phyloP scores from a whole-genome alignment of 352 stramenopile species.

The Phytopythium oedochilum region DNA sequence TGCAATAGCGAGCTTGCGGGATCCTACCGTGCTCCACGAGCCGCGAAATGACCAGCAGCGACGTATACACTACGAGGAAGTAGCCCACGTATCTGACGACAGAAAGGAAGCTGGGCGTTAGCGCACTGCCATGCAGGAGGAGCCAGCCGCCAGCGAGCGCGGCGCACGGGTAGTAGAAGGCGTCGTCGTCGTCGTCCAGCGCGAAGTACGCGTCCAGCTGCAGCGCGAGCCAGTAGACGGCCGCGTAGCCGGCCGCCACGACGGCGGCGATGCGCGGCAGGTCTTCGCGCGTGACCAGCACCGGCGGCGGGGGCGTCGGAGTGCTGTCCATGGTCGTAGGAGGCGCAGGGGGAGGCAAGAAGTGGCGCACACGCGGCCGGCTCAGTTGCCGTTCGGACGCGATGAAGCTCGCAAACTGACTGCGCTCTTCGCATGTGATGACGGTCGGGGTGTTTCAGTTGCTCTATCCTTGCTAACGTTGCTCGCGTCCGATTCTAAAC shows the following conservation, averaged over 20 bases:
- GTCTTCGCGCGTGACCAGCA: slow-evolving; percentile 52
- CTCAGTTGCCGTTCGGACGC: too few relatives aligned
- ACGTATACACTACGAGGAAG: slow-evolving; percentile 49
- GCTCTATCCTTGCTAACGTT: neutral
- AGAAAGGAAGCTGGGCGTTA: too few relatives aligned
- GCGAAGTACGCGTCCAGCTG: slow-evolving; percentile 46
- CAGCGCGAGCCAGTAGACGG: slow-evolving; percentile 35
- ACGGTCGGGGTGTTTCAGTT: neutral
- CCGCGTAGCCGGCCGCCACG: slow-evolving; percentile 24
- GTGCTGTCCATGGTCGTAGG: slow-evolving; percentile 3
- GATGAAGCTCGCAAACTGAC: too few relatives aligned
- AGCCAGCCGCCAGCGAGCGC: neutral
- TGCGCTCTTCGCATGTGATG: neutral
- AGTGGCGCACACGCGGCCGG: neutral
- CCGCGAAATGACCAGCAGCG: slow-evolving; percentile 42
- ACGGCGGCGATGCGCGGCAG: slow-evolving; percentile 36
- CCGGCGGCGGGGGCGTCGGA: slow-evolving; percentile 29
- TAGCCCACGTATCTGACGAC: slow-evolving; percentile 35
- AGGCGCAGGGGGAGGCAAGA: neutral
- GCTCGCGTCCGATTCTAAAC: neutral
- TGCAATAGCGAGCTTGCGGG: neutral
- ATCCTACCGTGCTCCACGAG: slow-evolving; percentile 55
- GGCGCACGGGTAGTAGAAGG: slow-evolving; percentile 51
- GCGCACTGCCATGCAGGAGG: neutral
- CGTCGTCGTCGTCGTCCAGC: slow-evolving; percentile 26